Evolutionary conservation across 1,284 basidiomycete genomes (phyloP), one percentile per base, ranked within the genome.

Genomic region (Cryptococcus amylolentus): DNA sequence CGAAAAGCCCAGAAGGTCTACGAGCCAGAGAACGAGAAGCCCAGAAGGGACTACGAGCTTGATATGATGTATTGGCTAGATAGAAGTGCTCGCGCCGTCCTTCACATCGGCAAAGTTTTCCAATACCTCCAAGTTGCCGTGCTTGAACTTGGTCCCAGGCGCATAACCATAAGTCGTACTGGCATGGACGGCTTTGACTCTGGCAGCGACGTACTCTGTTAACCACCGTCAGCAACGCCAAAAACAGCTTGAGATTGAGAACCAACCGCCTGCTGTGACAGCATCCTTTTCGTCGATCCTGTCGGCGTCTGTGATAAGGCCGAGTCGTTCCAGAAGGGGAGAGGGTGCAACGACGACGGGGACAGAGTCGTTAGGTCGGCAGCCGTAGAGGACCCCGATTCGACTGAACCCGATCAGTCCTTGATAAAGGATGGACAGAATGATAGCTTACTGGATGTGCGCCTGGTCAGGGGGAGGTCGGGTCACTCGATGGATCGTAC

Each of bases 381-480:
- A 65, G 45, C 67, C 67, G 57, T 68, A 71, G 48, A 71, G 57
- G 41, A 71, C 58, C 1, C 69, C 67, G 37, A 65, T 62, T 39
- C 67, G 64, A 54, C 56, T 57, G 39, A 26, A 45, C 13, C 27
- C 40, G 37, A 18, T 55, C 40, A 49, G 39, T 27, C 12, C 20
- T 20, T 20, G 20, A 20, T 20, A 20, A 20, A 20, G 20, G 20
- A 20, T 20, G 20, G 20, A 20, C 1, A 2, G 20, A 20, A 20
- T 20, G 20, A 20, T 9, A 37, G 44, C 54, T 53, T 31, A 57
- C 56, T 62, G 61, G 23, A 67, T 64, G 44, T 65, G 62, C 1
- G 58, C 62, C 47, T 71, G 69, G 54, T 69, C 67, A 44, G 64
- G 57, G 1, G 69, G 67, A n/a, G 69, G 67, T 20, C 63, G 57